phyloP scores from a whole-genome alignment of 768 basidiomycete species.

The Suillus subluteus region DNA sequence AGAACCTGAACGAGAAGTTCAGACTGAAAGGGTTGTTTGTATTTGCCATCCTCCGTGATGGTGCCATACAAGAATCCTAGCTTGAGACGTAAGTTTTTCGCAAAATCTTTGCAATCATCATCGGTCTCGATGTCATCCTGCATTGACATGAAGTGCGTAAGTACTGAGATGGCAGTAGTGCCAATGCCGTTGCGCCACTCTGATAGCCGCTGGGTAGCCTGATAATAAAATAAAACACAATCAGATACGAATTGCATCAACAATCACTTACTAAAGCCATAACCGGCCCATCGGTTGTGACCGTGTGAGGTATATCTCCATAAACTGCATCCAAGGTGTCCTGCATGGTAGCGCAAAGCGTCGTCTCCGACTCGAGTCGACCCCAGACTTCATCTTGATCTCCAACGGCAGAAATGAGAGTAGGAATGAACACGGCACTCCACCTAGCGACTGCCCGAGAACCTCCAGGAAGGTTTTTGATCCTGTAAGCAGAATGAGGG shows the following conservation, averaged over 20 bases:
- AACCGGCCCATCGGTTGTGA: conserved; percentile 10
- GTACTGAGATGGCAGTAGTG: conserved; percentile 11
- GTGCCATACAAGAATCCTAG: background rate
- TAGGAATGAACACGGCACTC: background rate
- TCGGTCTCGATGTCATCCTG: background rate
- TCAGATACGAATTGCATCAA: conserved; percentile 7
- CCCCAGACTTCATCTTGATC: background rate
- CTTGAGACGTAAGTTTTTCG: conserved; percentile 2
- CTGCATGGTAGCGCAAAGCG: too few relatives aligned
- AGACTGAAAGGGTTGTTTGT: background rate
- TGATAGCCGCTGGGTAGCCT: conserved; percentile 10
- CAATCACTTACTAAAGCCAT: background rate
- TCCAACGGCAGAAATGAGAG: background rate
- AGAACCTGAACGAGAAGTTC: conserved; percentile 13
- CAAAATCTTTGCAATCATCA: background rate
- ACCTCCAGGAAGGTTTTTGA: conserved; percentile 1
- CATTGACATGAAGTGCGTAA: conserved; percentile 10
- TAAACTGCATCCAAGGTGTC: conserved; percentile 10
- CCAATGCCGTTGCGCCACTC: conserved; percentile 16
- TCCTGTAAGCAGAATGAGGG: background rate
- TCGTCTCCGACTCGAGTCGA: too few relatives aligned
- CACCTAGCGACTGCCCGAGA: background rate
- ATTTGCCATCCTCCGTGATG: background rate
- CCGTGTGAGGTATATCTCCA: conserved; percentile 8
- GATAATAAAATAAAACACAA: background rate